phyloP scores from a whole-genome alignment of 2,329 filamentous ascomycete species.

The Arachnopeziza araneosa region DNA sequence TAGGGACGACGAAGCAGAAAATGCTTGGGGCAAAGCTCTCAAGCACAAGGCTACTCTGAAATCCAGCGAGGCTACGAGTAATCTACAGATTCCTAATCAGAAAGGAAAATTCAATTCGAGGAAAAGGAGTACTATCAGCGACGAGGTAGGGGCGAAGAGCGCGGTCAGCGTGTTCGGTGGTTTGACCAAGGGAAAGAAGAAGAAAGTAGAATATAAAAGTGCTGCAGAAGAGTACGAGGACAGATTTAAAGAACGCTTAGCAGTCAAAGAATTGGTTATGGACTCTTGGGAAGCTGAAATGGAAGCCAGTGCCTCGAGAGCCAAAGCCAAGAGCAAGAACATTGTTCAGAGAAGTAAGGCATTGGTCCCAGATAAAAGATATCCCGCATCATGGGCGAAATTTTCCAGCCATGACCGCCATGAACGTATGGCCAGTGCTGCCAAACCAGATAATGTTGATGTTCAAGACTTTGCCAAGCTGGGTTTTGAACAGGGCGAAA shows the following conservation, averaged over 20 bases:
- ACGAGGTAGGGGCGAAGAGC: constrained; percentile 6
- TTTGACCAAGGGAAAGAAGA: constrained; percentile 12
- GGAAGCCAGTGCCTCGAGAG: constrained; percentile 18
- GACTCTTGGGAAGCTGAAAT: constrained; percentile 24
- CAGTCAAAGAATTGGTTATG: constrained; percentile 19
- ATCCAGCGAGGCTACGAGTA: constrained; percentile 2
- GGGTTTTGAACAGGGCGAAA: constrained; percentile 14
- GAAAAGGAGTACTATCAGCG: constrained; percentile 10
- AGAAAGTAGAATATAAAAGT: constrained; percentile 6
- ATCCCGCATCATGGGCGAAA: constrained; percentile 25
- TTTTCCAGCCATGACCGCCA: constrained; percentile 24
- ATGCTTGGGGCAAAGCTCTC: constrained; percentile 16
- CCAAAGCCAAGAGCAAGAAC: constrained; percentile 20
- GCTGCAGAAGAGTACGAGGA: constrained; percentile 17
- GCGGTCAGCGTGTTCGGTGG: constrained; percentile 7
- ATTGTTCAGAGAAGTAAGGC: constrained; percentile 18
- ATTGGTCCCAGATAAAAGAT: constrained; percentile 17
- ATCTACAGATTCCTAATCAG: constrained; percentile 4
- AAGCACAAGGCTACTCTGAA: constrained; percentile 8
- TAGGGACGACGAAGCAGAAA: constrained; percentile 15
- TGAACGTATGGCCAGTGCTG: constrained; percentile 18
- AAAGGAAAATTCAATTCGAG: background rate
- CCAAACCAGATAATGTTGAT: constrained; percentile 7
- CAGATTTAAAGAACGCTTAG: constrained; percentile 13
- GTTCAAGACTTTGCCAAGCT: constrained; percentile 21